Base-by-base conservation (phyloP, 306 rosid genomes). In the Sindora glabra region DNA sequence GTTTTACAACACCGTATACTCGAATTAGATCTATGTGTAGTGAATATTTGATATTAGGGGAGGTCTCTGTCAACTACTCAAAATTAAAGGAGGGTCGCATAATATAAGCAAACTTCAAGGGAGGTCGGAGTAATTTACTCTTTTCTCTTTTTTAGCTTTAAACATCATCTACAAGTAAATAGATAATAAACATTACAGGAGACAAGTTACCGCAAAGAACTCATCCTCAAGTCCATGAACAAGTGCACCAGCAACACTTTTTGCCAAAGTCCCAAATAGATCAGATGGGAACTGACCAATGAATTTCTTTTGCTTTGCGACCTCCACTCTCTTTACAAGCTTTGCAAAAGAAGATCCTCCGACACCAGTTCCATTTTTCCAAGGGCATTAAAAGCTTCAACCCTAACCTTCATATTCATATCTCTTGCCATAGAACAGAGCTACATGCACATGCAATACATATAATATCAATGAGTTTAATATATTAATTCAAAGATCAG, bases 221-320 rank as follows among this genome's bases (percentile, higher is more conserved):
- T 88, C 98, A 74, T 92, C 98, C 78, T 92, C 98, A 40, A 86
- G 85, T 56, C 98, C 98, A 78, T 91, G 98, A 67, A 91, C 67
- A 19, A 85, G 50, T 64, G 87, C 88, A 52, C 95, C 98, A 14
- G 98, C 98, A 29, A 74, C 87, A 64, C 59, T 77, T 21, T 67
- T 64, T 32, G 87, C 81, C 49, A 74, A 60, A 57, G 18, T 25
- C 40, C 58, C 73, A 67, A 78, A 68, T 71, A 78, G 86, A 65
- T 77, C 89, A 24, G 74, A 59, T 11, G 66, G 41, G 72, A 26
- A 56, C 68, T 55, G 81, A 60, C 56, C 83, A 72, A 55, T 23
- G 46, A 70, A 56, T 65, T 44, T 77, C 73, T 32, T 81, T 54
- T 54, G 74, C 67, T 85, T 91, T 34, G 37, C 70, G 42, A 32